Conservation (phyloP, 768 basidiomycete species). For the Amylocystis lapponica region DNA sequence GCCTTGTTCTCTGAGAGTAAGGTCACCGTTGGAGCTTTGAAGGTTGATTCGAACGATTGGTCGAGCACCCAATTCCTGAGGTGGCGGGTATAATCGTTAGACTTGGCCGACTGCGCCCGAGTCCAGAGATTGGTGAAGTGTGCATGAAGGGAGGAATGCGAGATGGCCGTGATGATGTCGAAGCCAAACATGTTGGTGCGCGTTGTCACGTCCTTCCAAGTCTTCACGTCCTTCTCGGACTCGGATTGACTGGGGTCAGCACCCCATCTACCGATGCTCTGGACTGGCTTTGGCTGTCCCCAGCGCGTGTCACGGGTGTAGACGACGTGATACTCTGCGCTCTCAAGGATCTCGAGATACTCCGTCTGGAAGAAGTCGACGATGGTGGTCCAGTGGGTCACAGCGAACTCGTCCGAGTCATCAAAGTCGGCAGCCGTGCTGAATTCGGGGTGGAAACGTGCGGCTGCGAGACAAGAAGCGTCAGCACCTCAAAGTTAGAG, state of each 20-base stretch:
- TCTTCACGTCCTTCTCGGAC: not conserved
- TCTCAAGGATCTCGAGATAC: conserved; percentile 18
- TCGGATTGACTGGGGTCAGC: not conserved
- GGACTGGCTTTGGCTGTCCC: too few species aligned
- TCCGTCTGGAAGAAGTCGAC: conserved; percentile 14
- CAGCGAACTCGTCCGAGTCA: conserved; percentile 1
- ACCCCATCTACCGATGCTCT: not conserved
- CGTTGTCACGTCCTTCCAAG: conserved; percentile 11
- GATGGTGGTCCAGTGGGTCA: conserved; percentile 5
- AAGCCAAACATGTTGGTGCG: conserved; percentile 16
- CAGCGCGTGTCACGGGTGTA: conserved; percentile 12
- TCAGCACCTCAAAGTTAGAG: too few species aligned
- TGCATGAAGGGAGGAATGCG: conserved; percentile 19
- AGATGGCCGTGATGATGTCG: conserved; percentile 20
- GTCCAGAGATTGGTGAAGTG: conserved; percentile 13
- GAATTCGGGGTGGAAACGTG: conserved; percentile 2
- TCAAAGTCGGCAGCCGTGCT: conserved; percentile 4
- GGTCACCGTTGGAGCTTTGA: conserved; percentile 15
- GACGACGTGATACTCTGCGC: conserved; percentile 11
- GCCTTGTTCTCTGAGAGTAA: conserved; percentile 17
- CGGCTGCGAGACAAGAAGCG: not conserved
- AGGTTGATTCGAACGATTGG: conserved; percentile 15
- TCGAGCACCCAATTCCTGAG: conserved; percentile 10
- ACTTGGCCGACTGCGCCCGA: not conserved
- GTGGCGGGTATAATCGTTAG: not conserved